phyloP scores from a whole-genome alignment of 371 early-diverging fungal species.

The Dinochytrium kinnereticum region DNA sequence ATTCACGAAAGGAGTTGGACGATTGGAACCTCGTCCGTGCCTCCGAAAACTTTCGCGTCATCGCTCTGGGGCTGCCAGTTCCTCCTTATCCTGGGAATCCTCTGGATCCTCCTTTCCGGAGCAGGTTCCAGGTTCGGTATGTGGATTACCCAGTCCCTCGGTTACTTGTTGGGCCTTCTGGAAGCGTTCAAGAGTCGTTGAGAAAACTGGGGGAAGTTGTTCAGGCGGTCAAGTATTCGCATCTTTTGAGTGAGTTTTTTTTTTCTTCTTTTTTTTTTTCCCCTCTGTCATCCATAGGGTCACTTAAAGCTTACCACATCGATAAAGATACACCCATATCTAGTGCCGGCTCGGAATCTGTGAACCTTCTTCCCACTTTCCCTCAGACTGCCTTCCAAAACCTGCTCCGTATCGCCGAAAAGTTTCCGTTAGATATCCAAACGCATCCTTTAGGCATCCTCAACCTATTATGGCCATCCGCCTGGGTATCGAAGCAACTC shows the following conservation, averaged over 20 bases:
- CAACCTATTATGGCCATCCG: conserved; percentile 9
- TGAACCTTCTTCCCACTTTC: not conserved
- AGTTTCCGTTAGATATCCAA: conserved; percentile 10
- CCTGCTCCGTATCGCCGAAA: not conserved
- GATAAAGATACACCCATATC: not conserved
- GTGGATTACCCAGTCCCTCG: conserved; percentile 47
- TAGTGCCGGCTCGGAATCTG: not conserved
- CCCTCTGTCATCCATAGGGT: no score
- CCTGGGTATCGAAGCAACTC: conserved; percentile 8
- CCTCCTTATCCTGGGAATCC: conserved; percentile 40
- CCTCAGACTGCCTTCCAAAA: conserved; percentile 15
- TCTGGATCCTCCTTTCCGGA: conserved; percentile 78
- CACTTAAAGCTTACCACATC: not conserved
- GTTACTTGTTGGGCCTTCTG: not conserved
- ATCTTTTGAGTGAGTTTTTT: not conserved
- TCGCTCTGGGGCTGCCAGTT: conserved; percentile 82
- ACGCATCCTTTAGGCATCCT: not conserved
- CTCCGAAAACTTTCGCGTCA: conserved; percentile 71
- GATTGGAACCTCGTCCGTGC: conserved; percentile 66
- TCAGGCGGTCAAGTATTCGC: conserved; percentile 14
- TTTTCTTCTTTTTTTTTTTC: not conserved
- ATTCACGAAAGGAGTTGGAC: conserved; percentile 52
- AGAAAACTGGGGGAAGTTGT: conserved; percentile 3
- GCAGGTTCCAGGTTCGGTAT: conserved; percentile 69
- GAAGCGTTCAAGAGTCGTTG: not conserved